Base-by-base conservation (phyloP, 2,329 filamentous ascomycete species). In the Ceratocystis cubensis region DNA sequence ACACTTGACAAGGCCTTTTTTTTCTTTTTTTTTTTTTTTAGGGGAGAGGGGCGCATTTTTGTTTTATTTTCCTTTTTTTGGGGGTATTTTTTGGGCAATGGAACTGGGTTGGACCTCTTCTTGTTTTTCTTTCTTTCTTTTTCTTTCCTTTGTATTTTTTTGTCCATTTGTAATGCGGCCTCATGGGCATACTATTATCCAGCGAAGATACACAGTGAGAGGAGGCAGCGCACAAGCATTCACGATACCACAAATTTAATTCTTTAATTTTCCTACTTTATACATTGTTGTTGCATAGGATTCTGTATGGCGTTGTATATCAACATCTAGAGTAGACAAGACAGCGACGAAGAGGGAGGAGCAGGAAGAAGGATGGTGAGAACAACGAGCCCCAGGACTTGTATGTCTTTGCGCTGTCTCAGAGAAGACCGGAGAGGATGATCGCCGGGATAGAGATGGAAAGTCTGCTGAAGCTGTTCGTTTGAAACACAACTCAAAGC, bases 71-170 rank as follows among this genome's bases (percentile, higher is more conserved):
- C 22, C 17, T 59, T 59, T 46, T 41, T n/a, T 44, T 56, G 30
- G 25, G 48, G 37, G 37, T 41, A 41, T 41, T 41, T 41, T 41
- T 41, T 53, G 56, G 15, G 25, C 25, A 63, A 37, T 30, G 37
- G 22, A 13, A 41, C 37, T 41, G 44, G 37, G 28, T 20, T 48
- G 22, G 25, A 17, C 17, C 48, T 28, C 5, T 50, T 63, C 20
- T 22, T 63, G 30, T 63, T 33, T 37, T 48, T 30, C 25, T 44
- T 20, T 57, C 45, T 66, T 63, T 66, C 50, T n/a, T 59, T 46
- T 61, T 37, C 20, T 15, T 62, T 41, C 13, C 15, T 64, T 61
- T 59, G 61, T 37, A 48, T 61, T 41, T 41, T 41, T 15, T 41
- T 41, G 37, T 41, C 37, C 3, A 41, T 41, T 41, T 41, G 37